Evolutionary conservation across 2,329 filamentous ascomycete genomes (phyloP).

Genomic region (Fusarium heterosporum): DNA sequence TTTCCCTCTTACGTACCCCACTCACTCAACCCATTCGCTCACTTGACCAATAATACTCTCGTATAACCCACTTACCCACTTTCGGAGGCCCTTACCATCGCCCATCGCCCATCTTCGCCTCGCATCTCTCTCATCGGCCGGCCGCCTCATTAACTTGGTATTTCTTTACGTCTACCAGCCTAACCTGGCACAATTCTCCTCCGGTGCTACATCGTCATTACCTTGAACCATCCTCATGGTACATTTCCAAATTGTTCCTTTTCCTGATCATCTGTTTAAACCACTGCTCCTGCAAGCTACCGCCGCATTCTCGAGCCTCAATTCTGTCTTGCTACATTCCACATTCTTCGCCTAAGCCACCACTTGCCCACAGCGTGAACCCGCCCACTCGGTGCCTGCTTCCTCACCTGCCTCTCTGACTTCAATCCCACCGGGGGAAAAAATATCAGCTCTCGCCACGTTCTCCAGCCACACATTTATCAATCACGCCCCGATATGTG

Average conservation of each 20-base stretch:
- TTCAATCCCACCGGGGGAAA: slow-evolving; percentile 38
- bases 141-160: slow-evolving; percentile 40
- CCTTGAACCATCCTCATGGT: slow-evolving; percentile 30
- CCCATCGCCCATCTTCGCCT: slow-evolving; percentile 44
- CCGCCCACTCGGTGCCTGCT: slow-evolving; percentile 36
- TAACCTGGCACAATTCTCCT: slow-evolving; percentile 39
- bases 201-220: slow-evolving; percentile 37
- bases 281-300: slow-evolving; percentile 23
- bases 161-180: slow-evolving; percentile 28
- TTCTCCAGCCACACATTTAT: slow-evolving; percentile 57
- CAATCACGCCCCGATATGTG: slow-evolving; percentile 53
- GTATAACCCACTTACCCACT: slow-evolving; percentile 37
- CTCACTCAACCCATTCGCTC: slow-evolving; percentile 20
- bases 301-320: slow-evolving; percentile 38
- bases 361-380: slow-evolving; percentile 37
- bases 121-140: slow-evolving; percentile 43
- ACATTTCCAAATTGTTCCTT: slow-evolving; percentile 23
- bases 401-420: slow-evolving; percentile 40
- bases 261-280: slow-evolving; percentile 25
- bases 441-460: slow-evolving; percentile 58
- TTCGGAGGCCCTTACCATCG: slow-evolving; percentile 41
- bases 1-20: slow-evolving; percentile 40
- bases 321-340: slow-evolving; percentile 36
- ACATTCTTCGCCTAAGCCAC: slow-evolving; percentile 42
- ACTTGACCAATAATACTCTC: slow-evolving; percentile 10